Evolutionary conservation across 1,284 basidiomycete species (phyloP).

Genomic region (Veloporphyrellus conicus): DNA sequence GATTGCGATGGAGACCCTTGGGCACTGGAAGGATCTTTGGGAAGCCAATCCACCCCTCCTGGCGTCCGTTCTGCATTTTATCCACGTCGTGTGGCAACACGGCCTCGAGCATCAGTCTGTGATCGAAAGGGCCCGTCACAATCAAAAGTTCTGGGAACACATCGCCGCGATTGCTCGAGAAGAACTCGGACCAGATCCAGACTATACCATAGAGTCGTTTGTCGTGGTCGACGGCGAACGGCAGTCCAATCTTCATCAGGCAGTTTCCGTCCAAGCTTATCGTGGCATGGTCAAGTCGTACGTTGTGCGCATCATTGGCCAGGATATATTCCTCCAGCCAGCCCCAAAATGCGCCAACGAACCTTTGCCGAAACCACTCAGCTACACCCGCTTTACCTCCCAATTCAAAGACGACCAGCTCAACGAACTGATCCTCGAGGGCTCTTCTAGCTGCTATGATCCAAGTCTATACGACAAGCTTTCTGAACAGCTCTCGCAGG

Average conservation of each 20-base stretch:
- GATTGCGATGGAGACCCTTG: slow-evolving; percentile 62
- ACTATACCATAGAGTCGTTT: slow-evolving; percentile 52
- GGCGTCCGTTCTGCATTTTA: slow-evolving; percentile 71
- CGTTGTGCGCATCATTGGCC: slow-evolving; percentile 67
- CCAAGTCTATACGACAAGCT: slow-evolving; percentile 64
- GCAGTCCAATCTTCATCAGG: slow-evolving; percentile 58
- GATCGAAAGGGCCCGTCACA: slow-evolving; percentile 53
- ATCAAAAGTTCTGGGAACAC: slow-evolving; percentile 60
- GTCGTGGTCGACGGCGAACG: slow-evolving; percentile 47
- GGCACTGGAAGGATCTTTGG: slow-evolving; percentile 70
- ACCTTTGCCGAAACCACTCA: slow-evolving; percentile 47
- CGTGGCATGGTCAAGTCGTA: slow-evolving; percentile 71
- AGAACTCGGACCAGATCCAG: slow-evolving; percentile 64
- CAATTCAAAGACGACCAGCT: slow-evolving; percentile 60
- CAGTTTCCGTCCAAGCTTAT: slow-evolving; percentile 62
- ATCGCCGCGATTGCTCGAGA: slow-evolving; percentile 58
- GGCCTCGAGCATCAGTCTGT: slow-evolving; percentile 68
- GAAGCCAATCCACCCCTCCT: slow-evolving; percentile 73
- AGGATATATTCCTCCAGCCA: slow-evolving; percentile 62
- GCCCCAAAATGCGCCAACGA: slow-evolving; percentile 34
- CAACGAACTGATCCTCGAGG: slow-evolving; percentile 61
- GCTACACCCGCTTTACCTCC: slow-evolving; percentile 54
- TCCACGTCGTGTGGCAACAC: slow-evolving; percentile 81
- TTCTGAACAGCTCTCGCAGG: slow-evolving; percentile 39
- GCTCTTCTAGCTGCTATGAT: slow-evolving; percentile 64